A percentile compares a stretch with the other conserved stretches of the same genome.
These are phyloP conservation scores for Taphrina betulina DNA, from an alignment of 1,139 yeast genomes.

Conservation along the genomic window DNA sequence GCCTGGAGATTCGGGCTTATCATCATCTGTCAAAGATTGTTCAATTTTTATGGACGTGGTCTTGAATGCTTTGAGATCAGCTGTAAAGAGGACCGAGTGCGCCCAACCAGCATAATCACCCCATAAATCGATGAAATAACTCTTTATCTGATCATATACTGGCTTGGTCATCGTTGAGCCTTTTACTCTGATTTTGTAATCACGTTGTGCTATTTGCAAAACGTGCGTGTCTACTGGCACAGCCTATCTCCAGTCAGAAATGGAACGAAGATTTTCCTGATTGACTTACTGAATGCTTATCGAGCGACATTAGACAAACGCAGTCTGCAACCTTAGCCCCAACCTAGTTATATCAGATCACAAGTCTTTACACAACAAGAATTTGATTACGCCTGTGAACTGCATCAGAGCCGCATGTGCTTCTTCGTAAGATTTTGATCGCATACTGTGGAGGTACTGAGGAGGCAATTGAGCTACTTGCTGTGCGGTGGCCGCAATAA, in stretches of 20 bases:
- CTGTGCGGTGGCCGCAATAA: conserved; percentile 74
- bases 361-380: too few species aligned
- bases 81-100: conserved; percentile 84
- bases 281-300: not conserved
- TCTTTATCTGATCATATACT: conserved; percentile 62
- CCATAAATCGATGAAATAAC: conserved; percentile 67
- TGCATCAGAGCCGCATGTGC: conserved; percentile 65
- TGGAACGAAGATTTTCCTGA: conserved; percentile 52
- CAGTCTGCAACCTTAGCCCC: conserved; percentile 99
- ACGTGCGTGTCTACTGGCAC: conserved; percentile 96
- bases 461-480: conserved; percentile 45
- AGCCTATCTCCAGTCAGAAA: conserved; percentile 58
- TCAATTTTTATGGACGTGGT: too few species aligned
- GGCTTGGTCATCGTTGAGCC: conserved; percentile 53
- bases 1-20: too few species aligned
- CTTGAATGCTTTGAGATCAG: conserved; percentile 54
- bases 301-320: conserved; percentile 44
- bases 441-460: conserved; percentile 44
- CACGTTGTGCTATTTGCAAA: conserved; percentile 73
- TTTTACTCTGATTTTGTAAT: conserved; percentile 57
- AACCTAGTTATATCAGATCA: too few species aligned
- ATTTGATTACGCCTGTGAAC: conserved; percentile 82
- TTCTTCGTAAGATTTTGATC: conserved; percentile 53
- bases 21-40: too few species aligned
- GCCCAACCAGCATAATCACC: conserved; percentile 98